Percentiles rank a stretch among this genome's conserved stretches.
Conservation (phyloP, 169 alveolate species). For the Plasmodium gallinaceum region DNA sequence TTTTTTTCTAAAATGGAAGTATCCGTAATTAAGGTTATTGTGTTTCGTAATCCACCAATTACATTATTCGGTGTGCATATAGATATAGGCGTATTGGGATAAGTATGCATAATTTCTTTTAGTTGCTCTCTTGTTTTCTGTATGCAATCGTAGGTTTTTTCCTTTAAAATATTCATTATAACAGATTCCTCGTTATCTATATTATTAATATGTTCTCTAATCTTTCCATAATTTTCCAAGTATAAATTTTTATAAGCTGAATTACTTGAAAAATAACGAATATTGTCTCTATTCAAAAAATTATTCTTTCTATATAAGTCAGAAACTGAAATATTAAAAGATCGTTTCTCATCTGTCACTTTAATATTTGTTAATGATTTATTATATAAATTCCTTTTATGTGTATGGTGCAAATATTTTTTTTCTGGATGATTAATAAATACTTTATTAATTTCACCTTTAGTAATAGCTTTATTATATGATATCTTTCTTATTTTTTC, state of each 20-base stretch:
- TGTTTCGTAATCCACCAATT: conserved; percentile 93
- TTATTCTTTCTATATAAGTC: background rate
- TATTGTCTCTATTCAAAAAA: conserved; percentile 2
- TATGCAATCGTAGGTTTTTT: conserved; percentile 74
- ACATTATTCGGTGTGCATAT: conserved; percentile 76
- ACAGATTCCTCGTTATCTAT: conserved; percentile 72
- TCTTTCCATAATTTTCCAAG: conserved; percentile 50
- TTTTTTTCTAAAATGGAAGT: conserved; percentile 94
- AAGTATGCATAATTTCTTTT: conserved; percentile 59
- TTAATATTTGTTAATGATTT: conserved; percentile 22
- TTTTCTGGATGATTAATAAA: conserved; percentile 1
- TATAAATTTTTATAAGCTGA: conserved; percentile 27
- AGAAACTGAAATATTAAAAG: background rate
- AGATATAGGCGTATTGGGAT: conserved; percentile 77
- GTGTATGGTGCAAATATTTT: conserved; percentile 7
- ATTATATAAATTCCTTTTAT: conserved; percentile 1
- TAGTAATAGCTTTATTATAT: conserved; percentile 1
- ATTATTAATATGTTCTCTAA: conserved; percentile 54
- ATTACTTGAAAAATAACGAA: conserved; percentile 39
- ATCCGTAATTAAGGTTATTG: conserved; percentile 93
- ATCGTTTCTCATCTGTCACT: conserved; percentile 19
- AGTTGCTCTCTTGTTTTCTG: conserved; percentile 72
- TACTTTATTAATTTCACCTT: background rate
- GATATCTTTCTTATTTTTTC: conserved; percentile 8
- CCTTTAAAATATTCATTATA: conserved; percentile 65